Conservation (phyloP, 306 rosid species). For the Mucuna pruriens region DNA sequence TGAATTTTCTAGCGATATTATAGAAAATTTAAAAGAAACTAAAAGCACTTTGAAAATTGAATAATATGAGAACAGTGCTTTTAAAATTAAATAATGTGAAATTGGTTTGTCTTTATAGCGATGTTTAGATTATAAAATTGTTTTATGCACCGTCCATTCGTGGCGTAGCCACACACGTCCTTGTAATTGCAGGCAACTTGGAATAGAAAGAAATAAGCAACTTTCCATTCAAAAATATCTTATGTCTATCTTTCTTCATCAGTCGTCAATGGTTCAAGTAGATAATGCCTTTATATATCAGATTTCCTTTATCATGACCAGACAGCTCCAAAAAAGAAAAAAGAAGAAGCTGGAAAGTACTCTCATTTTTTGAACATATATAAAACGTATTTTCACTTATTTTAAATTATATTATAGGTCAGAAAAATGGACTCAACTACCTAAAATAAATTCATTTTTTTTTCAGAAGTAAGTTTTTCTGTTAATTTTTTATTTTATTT, state of each 20-base stretch:
- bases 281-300: too few species aligned
- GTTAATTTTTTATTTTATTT: not conserved
- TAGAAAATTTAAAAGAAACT: not conserved
- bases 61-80: not conserved
- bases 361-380: not conserved
- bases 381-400: not conserved
- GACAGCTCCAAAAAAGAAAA: not conserved
- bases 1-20: not conserved
- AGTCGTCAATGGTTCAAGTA: not conserved
- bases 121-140: not conserved
- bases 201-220: not conserved
- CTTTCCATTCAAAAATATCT: constrained; percentile 1
- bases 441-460: not conserved
- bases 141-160: constrained; percentile 22
- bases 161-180: constrained; percentile 29
- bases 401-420: not conserved
- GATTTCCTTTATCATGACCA: too few species aligned
- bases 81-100: not conserved
- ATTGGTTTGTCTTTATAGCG: not conserved
- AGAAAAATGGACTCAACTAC: not conserved
- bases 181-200: constrained; percentile 19
- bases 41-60: not conserved
- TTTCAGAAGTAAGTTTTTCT: not conserved
- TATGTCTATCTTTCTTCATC: not conserved
- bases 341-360: not conserved